These are phyloP conservation scores for Fusarium pseudocircinatum DNA, from an alignment of 2,329 filamentous ascomycete genomes.

Conservation along the genomic window DNA sequence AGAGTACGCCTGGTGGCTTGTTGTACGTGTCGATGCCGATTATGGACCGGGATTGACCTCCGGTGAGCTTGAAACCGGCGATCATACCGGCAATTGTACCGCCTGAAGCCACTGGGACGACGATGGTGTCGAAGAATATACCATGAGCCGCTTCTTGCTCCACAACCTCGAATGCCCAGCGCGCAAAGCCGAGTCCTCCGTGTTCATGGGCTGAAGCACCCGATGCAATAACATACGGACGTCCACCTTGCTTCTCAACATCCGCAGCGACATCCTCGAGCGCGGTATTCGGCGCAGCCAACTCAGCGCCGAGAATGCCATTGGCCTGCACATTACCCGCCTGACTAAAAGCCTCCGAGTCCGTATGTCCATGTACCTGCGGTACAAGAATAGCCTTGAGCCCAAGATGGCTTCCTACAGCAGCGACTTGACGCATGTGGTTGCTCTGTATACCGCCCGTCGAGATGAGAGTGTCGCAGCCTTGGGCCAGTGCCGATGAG, in stretches of 20 bases:
- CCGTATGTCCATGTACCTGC: background rate
- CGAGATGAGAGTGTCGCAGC: background rate
- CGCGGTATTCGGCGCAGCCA: background rate
- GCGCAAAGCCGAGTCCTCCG: background rate
- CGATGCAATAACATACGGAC: background rate
- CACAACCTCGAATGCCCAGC: background rate
- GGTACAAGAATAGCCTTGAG: background rate
- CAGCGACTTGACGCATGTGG: background rate
- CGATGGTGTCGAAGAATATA: background rate
- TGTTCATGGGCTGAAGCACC: background rate
- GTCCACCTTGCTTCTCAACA: background rate
- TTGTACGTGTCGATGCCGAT: background rate
- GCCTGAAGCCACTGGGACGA: background rate
- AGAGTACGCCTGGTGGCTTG: background rate
- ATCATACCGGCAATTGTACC: background rate
- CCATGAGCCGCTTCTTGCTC: background rate
- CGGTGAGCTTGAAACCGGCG: background rate
- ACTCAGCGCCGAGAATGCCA: background rate
- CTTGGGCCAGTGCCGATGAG: background rate
- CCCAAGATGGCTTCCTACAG: background rate
- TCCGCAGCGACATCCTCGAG: background rate
- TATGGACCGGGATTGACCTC: background rate
- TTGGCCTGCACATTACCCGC: background rate
- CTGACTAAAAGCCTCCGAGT: background rate
- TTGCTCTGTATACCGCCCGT: background rate